Evolutionary conservation across 176 grass and related monocot species (phyloP).

Genomic region (Tuctoria greenei): DNA sequence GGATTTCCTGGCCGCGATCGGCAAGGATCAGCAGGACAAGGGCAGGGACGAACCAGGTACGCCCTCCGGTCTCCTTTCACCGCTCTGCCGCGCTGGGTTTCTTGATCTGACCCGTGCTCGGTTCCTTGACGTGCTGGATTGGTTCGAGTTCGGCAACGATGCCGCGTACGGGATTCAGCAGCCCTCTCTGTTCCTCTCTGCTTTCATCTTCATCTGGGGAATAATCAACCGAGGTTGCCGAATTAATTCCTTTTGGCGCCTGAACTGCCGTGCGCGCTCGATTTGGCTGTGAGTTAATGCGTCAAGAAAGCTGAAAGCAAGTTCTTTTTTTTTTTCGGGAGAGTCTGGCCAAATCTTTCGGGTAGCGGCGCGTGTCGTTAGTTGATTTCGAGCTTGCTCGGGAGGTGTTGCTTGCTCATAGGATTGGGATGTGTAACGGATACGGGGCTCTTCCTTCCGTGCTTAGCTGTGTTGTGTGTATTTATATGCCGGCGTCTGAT

Average conservation of each 20-base stretch:
- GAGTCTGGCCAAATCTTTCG: slow-evolving; percentile 41
- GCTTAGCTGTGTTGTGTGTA: neutral
- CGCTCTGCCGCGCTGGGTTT: neutral
- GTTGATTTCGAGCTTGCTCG: slow-evolving; percentile 17
- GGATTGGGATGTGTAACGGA: slow-evolving; percentile 45
- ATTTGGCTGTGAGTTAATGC: slow-evolving; percentile 21
- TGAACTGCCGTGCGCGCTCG: slow-evolving; percentile 9
- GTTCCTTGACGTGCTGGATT: neutral
- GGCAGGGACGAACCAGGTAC: slow-evolving; percentile 59
- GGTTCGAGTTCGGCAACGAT: slow-evolving; percentile 6
- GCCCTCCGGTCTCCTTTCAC: slow-evolving; percentile 6
- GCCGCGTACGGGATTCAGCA: slow-evolving; percentile 1
- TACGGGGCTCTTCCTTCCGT: slow-evolving; percentile 1
- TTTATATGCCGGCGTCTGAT: slow-evolving; percentile 15
- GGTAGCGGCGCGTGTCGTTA: neutral
- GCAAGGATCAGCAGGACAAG: slow-evolving; percentile 42
- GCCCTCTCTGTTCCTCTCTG: neutral
- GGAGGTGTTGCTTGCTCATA: neutral
- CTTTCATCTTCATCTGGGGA: neutral
- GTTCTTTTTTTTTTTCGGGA: no score
- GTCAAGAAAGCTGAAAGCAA: slow-evolving; percentile 36
- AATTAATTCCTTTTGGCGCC: slow-evolving; percentile 47
- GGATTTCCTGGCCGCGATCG: slow-evolving; percentile 71
- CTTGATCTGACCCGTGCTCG: slow-evolving; percentile 5
- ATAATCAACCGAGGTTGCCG: neutral